phyloP scores from a whole-genome alignment of 2,329 filamentous ascomycete genomes.

The Talaromyces sp. region DNA sequence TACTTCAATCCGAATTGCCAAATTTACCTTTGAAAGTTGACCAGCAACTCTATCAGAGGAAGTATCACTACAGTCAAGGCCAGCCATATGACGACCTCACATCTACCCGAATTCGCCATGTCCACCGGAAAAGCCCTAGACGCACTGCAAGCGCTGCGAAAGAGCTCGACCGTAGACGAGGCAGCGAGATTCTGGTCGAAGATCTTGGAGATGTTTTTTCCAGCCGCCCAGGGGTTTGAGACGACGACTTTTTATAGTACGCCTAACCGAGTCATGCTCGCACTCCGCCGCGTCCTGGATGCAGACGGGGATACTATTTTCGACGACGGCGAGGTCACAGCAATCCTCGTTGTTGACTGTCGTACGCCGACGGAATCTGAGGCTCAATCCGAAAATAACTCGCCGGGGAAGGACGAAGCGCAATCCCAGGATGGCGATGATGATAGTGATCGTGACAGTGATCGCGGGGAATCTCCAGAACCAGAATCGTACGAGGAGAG shows the following conservation, averaged over 20 bases:
- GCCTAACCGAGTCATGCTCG: background rate
- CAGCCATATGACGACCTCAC: background rate
- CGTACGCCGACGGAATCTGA: background rate
- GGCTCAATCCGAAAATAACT: background rate
- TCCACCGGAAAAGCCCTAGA: constrained; percentile 3
- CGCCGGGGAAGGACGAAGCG: background rate
- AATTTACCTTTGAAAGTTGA: background rate
- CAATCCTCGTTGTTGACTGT: constrained; percentile 5
- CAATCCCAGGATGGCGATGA: background rate
- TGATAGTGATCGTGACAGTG: background rate
- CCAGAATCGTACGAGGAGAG: background rate
- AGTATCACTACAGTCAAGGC: background rate
- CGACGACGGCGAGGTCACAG: background rate
- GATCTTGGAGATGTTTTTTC: constrained; percentile 6
- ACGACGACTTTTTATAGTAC: background rate
- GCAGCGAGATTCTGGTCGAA: constrained; percentile 4
- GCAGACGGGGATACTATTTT: constrained; percentile 1
- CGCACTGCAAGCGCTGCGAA: constrained; percentile 3
- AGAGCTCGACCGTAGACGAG: constrained; percentile 5
- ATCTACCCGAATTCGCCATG: constrained; percentile 4
- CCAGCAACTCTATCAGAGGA: background rate
- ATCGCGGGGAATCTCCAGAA: background rate
- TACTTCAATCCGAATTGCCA: background rate
- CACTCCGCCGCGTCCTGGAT: background rate
- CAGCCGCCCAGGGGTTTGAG: constrained; percentile 3